A percentile compares a stretch with the other conserved stretches of the same genome.
Evolutionary conservation across 345 rosid species (phyloP).

Genomic region (Cochlearia excelsa): DNA sequence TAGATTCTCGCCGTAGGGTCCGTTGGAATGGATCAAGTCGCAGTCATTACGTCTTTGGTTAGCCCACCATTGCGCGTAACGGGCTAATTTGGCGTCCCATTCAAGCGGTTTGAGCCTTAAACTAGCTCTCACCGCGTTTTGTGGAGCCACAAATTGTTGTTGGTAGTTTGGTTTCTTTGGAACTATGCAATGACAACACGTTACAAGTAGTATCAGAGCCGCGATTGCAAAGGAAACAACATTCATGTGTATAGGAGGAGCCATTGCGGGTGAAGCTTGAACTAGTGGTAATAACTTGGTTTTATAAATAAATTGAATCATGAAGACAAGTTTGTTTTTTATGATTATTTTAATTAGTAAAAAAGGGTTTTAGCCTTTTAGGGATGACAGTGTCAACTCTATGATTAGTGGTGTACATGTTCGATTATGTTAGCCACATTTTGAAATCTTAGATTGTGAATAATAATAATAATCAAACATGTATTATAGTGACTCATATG

Average conservation of each 20-base stretch:
- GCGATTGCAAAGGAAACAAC: slow-evolving; percentile 22
- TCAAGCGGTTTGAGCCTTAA: slow-evolving; percentile 47
- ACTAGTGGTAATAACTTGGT: slow-evolving; percentile 5
- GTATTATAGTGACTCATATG: slow-evolving; percentile 18
- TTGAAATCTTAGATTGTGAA: slow-evolving; percentile 32
- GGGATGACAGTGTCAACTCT: slow-evolving; percentile 31
- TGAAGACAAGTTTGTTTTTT: background rate
- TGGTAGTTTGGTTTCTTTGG: slow-evolving; percentile 16
- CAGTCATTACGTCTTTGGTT: slow-evolving; percentile 63
- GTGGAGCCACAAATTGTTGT: slow-evolving; percentile 58
- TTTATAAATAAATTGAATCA: slow-evolving; percentile 20
- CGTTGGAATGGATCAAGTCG: slow-evolving; percentile 67
- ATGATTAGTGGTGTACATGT: slow-evolving; percentile 45
- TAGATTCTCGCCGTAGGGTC: slow-evolving; percentile 87
- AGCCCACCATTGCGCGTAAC: slow-evolving; percentile 62
- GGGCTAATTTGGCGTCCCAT: slow-evolving; percentile 56
- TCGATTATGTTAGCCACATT: slow-evolving; percentile 53
- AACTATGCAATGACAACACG: slow-evolving; percentile 18
- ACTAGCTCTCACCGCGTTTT: slow-evolving; percentile 59
- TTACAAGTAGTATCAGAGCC: slow-evolving; percentile 23
- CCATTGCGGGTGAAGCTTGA: slow-evolving; percentile 32
- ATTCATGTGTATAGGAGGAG: slow-evolving; percentile 18
- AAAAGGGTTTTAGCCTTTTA: background rate
- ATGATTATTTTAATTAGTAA: background rate
- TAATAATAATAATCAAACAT: slow-evolving; percentile 4